Base-by-base conservation (phyloP, 2,329 filamentous ascomycete genomes). In the Fusarium annulatum region DNA sequence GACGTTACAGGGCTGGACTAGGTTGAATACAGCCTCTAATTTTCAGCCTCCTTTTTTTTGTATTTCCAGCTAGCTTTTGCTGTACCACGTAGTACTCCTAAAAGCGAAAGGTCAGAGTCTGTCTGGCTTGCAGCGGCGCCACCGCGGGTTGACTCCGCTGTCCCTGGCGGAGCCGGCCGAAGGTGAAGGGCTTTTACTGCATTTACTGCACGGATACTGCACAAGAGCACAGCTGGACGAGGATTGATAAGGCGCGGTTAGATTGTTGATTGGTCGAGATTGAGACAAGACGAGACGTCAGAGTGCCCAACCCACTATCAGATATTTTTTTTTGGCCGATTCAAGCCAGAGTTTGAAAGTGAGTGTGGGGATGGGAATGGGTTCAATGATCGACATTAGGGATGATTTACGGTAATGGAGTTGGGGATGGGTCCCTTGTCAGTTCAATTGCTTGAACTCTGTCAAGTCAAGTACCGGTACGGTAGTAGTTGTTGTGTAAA, bases 141-240 rank as follows among this genome's bases (percentile, higher is more conserved):
- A 64, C 56, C 59, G 57, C 64, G 38, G 71, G 34, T 51, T 43
- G 26, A 41, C 55, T 72, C 58, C 51, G 71, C 41, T 63, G 43
- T 72, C 36, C 49, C 72, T 77, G 59, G 72, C 72, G 75, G 75
- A 77, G 72, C 74, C 72, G 72, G 72, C 74, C 74, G 74, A 74
- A 51, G 39, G 19, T 46, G 38, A 39, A 49, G 7, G 41, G 41
- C 53, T 36, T 63, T 46, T 28, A 39, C 45, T 21, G 26, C 33
- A 12, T 33, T 33, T 33, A 14, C 33, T 45, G 11, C 43, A 26
- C 16, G 26, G 33, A 15, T 34, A 36, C 34, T 18, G 34, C 34
- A 46, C 23, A 18, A 38, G 51, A 53, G 51, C 34, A 48, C 38
- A 42, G 51, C 39, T 41, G 58, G 23, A 49, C 49, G 58, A 42